Evolutionary conservation across 805 yeast genomes (phyloP), one percentile per base, ranked within the genome.

Genomic region (Wickerhamomyces kurtzmanii): DNA sequence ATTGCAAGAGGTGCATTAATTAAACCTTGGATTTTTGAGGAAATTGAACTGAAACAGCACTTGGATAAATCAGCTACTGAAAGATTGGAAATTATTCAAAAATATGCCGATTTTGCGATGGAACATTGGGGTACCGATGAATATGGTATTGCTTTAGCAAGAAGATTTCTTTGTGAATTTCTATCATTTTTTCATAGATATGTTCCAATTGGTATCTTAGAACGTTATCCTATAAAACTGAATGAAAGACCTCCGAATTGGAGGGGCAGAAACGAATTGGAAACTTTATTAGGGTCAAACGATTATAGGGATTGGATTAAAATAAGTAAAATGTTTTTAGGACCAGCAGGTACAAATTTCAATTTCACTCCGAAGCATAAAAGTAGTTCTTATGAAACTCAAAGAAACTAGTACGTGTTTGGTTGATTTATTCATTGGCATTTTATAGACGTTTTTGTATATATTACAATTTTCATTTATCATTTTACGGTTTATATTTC

Each of bases 1-100:
- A 84, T 91, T 30, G 98, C 97, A 3, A 71, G 99, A 47, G 98
- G 97, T 31, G 97, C 97, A 2, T 68, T 91, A 39, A 87, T 91
- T 51, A 91, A 91, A 57, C 99, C 99, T 20, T 91, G 99, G 99
- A 83, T 91, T 28, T 91, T 89, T 43, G 96, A 91, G 59, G 99
- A 91, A 57, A 71, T 91, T 31, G 93, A 89, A 33, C 65, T 89
- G 6, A 74, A 76, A 43, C 97, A 91, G 54, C 76, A 85, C 51
- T 56, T 91, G 37, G 99, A 91, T 53, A 91, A 89, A 58, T 64
- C 84, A 3, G 77, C 95, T n/a, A 62, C 78, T 13, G 96, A 91
- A 56, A 71, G 99, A 53, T 68, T 91, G 31, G 93, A 77, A 20
- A 71, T 79, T 23, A 53, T 89, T 43, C 62, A 64, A 37, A 68